phyloP scores from a whole-genome alignment of 106 monocot species.

The Dendrobium huoshanense region DNA sequence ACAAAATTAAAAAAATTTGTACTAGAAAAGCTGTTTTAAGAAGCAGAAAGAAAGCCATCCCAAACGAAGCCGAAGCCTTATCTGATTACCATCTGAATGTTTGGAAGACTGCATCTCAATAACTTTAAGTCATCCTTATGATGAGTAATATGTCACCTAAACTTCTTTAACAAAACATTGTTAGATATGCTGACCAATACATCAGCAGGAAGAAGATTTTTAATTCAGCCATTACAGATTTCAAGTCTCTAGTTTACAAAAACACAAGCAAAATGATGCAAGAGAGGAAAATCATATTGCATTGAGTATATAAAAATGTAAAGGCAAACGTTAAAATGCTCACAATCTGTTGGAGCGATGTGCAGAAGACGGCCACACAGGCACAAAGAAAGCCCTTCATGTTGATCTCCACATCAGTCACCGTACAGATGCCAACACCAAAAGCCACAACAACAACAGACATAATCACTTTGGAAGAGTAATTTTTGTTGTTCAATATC shows the following conservation, averaged over 20 bases:
- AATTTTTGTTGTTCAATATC: slow-evolving; percentile 77
- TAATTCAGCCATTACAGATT: neutral
- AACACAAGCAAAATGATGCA: neutral
- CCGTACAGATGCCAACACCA: slow-evolving; percentile 92
- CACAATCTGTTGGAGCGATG: slow-evolving; percentile 96
- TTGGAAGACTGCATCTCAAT: no score
- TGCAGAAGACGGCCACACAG: slow-evolving; percentile 86
- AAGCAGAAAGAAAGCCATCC: no score
- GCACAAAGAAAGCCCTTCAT: slow-evolving; percentile 87
- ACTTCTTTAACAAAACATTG: neutral
- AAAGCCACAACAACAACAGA: slow-evolving; percentile 75
- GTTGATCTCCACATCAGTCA: slow-evolving; percentile 90
- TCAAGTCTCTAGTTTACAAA: neutral
- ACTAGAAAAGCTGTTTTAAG: no score
- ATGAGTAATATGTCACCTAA: no score
- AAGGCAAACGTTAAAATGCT: slow-evolving; percentile 19
- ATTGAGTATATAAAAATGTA: neutral
- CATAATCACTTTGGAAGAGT: slow-evolving; percentile 63
- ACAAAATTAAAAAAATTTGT: no score
- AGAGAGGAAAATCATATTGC: neutral
- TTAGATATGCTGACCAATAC: neutral
- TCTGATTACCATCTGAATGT: no score
- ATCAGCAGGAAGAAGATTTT: neutral
- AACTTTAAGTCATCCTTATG: no score
- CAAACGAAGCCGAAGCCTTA: no score